These are phyloP conservation scores for Trametes coccinea DNA, from an alignment of 768 basidiomycete genomes.

Conservation along the genomic window DNA sequence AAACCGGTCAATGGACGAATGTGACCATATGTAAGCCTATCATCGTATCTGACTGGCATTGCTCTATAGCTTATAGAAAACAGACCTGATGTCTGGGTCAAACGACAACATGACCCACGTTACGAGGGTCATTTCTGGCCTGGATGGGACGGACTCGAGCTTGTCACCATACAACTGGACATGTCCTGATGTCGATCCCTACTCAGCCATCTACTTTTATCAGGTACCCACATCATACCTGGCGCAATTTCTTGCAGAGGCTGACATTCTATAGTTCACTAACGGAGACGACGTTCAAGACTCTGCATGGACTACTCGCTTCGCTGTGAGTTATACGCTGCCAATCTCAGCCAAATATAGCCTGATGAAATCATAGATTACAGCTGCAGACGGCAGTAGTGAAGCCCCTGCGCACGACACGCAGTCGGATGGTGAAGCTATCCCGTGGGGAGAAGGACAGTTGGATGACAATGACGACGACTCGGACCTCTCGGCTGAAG, in stretches of 20 bases:
- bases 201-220: conserved; percentile 43
- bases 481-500: background rate
- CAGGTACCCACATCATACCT: conserved; percentile 28
- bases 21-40: conserved; percentile 37
- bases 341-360: too few relatives aligned
- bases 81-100: conserved; percentile 43
- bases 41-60: background rate
- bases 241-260: too few relatives aligned
- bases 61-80: background rate
- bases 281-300: conserved; percentile 28
- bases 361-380: conserved; percentile 30
- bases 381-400: conserved; percentile 33
- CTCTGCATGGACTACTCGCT: conserved; percentile 41
- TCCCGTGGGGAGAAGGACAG: conserved; percentile 40
- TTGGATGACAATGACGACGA: background rate
- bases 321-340: conserved; percentile 32
- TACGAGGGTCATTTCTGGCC: conserved; percentile 28
- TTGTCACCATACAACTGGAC: conserved; percentile 38
- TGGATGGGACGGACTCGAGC: conserved; percentile 36
- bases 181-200: conserved; percentile 40
- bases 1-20: conserved; percentile 37
- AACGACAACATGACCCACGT: conserved; percentile 39
- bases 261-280: conserved; percentile 30
- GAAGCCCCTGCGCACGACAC: conserved; percentile 30
- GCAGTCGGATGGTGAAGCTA: conserved; percentile 38